Percentiles rank a stretch among this genome's conserved stretches.
These are phyloP conservation scores for Fusarium beomiforme DNA, from an alignment of 2,329 filamentous ascomycete genomes.

Conservation along the genomic window DNA sequence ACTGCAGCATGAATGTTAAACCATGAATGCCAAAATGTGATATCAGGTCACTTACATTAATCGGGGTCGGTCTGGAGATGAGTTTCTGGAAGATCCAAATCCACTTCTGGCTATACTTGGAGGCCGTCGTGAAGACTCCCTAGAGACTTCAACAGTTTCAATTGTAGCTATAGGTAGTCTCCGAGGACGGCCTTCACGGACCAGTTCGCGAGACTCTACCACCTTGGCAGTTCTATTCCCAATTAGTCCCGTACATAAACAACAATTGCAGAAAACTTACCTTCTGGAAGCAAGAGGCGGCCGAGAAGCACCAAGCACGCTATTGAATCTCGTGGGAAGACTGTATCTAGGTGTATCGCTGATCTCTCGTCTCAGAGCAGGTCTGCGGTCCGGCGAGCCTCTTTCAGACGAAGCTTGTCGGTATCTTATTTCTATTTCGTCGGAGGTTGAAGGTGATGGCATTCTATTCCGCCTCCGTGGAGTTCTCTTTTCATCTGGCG, in stretches of 20 bases:
- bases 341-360: constrained; percentile 46
- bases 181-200: constrained; percentile 38
- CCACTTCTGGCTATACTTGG: constrained; percentile 43
- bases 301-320: constrained; percentile 48
- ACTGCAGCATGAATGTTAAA: constrained; percentile 53
- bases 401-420: constrained; percentile 42
- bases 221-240: constrained; percentile 34
- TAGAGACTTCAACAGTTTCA: constrained; percentile 35
- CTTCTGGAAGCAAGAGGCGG: constrained; percentile 49
- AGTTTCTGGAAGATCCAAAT: constrained; percentile 41
- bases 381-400: constrained; percentile 43
- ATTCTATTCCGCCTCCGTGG: constrained; percentile 37
- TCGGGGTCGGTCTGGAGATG: constrained; percentile 41
- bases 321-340: constrained; percentile 38
- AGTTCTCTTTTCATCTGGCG: constrained; percentile 38
- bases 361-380: constrained; percentile 43
- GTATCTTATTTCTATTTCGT: constrained; percentile 39
- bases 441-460: constrained; percentile 37
- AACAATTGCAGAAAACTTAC: constrained; percentile 27
- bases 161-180: constrained; percentile 20
- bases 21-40: not conserved
- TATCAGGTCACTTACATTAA: constrained; percentile 37
- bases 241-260: constrained; percentile 8
- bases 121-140: constrained; percentile 41
- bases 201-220: constrained; percentile 37